Evolutionary conservation across 805 yeast species (phyloP).

Genomic region (Yarrowia porcina): DNA sequence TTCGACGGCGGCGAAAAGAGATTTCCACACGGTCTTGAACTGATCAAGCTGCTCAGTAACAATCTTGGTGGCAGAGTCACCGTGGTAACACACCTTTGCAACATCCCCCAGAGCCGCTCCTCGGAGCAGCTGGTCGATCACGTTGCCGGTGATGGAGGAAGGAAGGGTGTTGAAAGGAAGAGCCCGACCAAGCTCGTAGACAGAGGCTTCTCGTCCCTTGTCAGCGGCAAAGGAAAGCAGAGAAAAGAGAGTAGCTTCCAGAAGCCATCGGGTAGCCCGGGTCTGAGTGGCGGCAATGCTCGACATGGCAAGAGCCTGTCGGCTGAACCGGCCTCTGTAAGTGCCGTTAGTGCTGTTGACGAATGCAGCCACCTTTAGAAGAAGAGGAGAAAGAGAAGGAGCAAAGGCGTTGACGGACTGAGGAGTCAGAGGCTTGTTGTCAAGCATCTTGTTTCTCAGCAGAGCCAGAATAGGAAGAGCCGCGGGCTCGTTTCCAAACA

Average conservation of each 20-base stretch:
- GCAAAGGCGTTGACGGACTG: conserved; percentile 44
- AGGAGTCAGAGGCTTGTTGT: conserved; percentile 38
- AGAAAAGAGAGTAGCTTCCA: conserved; percentile 52
- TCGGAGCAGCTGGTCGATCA: conserved; percentile 20
- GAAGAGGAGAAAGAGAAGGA: conserved; percentile 44
- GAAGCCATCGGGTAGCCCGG: conserved; percentile 50
- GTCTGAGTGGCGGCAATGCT: conserved; percentile 57
- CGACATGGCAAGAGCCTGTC: conserved; percentile 62
- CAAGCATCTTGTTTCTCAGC: conserved; percentile 31
- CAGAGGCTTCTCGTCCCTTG: conserved; percentile 49
- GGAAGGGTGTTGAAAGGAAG: conserved; percentile 59
- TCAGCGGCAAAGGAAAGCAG: conserved; percentile 48
- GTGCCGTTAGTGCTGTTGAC: conserved; percentile 6
- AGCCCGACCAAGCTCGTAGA: conserved; percentile 59
- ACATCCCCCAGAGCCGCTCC: conserved; percentile 17
- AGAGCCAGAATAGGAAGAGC: conserved; percentile 31
- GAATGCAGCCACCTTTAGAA: conserved; percentile 49
- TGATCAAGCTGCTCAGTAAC: conserved; percentile 3
- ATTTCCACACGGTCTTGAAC: conserved; percentile 10
- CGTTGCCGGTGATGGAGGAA: conserved; percentile 51
- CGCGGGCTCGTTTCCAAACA: conserved; percentile 20
- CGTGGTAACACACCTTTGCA: conserved; percentile 10
- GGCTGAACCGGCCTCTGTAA: conserved; percentile 68
- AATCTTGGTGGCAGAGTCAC: background rate
- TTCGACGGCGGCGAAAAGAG: conserved; percentile 32